These are phyloP conservation scores for Phialocephala subalpina DNA, from an alignment of 2,329 filamentous ascomycete genomes.

Conservation along the genomic window DNA sequence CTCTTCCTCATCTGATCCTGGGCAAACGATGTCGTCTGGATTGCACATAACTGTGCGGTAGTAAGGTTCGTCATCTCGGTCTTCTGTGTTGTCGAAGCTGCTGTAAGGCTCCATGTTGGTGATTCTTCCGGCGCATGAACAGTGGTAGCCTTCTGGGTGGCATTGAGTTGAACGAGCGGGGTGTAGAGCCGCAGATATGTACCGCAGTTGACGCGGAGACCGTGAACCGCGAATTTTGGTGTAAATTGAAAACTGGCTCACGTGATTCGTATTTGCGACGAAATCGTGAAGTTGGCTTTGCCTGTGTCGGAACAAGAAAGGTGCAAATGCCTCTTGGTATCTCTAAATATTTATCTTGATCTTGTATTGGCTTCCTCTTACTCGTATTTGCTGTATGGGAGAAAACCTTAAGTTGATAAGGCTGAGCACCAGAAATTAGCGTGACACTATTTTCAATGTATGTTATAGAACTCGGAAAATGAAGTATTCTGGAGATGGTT, in stretches of 20 bases:
- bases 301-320: no score
- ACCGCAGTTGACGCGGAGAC: conserved; percentile 11
- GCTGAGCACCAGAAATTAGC: no score
- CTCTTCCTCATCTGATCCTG: conserved; percentile 65
- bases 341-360: no score
- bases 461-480: no score
- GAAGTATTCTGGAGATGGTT: no score
- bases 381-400: no score
- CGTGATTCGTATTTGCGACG: conserved; percentile 1
- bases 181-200: conserved; percentile 3
- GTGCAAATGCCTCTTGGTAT: no score
- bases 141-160: background rate
- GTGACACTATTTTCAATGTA: no score
- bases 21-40: conserved; percentile 58
- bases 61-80: conserved; percentile 47
- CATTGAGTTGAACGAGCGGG: conserved; percentile 14
- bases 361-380: no score
- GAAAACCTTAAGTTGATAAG: no score
- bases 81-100: conserved; percentile 10
- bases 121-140: background rate
- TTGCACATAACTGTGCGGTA: conserved; percentile 55
- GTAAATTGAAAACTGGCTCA: conserved; percentile 14
- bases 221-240: conserved; percentile 17
- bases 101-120: conserved; percentile 18
- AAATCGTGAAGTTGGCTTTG: background rate